Percentiles rank a stretch among this genome's conserved stretches.
Evolutionary conservation across 2,329 filamentous ascomycete species (phyloP).

Genomic region (Epichloe uncinata): DNA sequence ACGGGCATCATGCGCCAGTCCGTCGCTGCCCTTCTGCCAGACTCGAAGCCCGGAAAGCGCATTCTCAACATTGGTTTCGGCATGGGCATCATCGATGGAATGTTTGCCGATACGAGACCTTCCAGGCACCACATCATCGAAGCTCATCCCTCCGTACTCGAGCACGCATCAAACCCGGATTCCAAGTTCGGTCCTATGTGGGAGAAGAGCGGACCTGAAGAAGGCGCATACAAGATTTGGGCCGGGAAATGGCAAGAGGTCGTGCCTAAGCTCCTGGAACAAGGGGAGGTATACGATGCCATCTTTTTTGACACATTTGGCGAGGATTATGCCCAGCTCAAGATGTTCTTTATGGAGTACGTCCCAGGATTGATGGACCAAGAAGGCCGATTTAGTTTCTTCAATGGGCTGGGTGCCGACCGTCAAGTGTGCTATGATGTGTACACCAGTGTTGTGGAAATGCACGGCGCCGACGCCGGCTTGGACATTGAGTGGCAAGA

Average conservation of each 20-base stretch:
- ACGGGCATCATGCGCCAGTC: conserved; percentile 72
- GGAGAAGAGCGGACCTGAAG: conserved; percentile 40
- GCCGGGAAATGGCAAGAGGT: conserved; percentile 67
- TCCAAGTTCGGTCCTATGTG: conserved; percentile 41
- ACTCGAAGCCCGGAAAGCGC: conserved; percentile 38
- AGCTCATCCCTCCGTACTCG: conserved; percentile 66
- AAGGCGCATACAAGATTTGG: conserved; percentile 61
- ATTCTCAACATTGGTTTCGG: conserved; percentile 82
- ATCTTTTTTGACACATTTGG: conserved; percentile 98
- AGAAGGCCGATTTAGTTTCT: conserved; percentile 68
- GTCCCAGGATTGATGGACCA: conserved; percentile 66
- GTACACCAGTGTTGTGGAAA: conserved; percentile 81
- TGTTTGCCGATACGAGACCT: conserved; percentile 57
- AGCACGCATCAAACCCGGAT: conserved; percentile 38
- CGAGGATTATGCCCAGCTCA: conserved; percentile 78
- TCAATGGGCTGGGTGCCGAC: conserved; percentile 87
- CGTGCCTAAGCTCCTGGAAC: conserved; percentile 51
- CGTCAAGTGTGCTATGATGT: conserved; percentile 91
- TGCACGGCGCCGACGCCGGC: conserved; percentile 79
- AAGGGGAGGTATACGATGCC: conserved; percentile 63
- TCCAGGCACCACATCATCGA: conserved; percentile 72
- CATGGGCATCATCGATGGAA: conserved; percentile 76
- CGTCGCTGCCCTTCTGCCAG: conserved; percentile 49
- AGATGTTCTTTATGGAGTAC: conserved; percentile 76
- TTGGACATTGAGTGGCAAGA: conserved; percentile 81